These are phyloP conservation scores for Licmophora abbreviata DNA, from an alignment of 108 stramenopile genomes.

Conservation along the genomic window DNA sequence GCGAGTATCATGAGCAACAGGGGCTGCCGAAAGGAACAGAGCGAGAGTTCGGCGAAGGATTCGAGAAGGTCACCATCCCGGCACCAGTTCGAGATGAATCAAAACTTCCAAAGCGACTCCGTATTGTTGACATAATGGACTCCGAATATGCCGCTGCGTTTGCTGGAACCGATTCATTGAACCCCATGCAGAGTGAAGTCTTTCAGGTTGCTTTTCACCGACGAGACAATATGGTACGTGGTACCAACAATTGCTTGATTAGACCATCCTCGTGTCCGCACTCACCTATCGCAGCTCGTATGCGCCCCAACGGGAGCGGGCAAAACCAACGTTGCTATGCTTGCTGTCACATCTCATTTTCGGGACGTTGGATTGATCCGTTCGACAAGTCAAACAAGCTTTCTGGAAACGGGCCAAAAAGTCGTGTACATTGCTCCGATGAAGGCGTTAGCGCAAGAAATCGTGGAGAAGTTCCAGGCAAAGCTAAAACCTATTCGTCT, in stretches of 20 bases:
- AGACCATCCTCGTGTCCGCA: too few species aligned
- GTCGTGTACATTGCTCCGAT: constrained; percentile 99
- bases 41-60: constrained; percentile 60
- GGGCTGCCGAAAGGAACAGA: constrained; percentile 57
- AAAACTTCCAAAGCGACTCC: constrained; percentile 36
- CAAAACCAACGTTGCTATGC: constrained; percentile 97
- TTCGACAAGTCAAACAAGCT: constrained; percentile 7
- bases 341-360: constrained; percentile 78
- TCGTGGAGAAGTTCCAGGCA: constrained; percentile 93
- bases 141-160: constrained; percentile 51
- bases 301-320: constrained; percentile 98
- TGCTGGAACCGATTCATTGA: constrained; percentile 66
- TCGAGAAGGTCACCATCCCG: constrained; percentile 77
- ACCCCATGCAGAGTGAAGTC: constrained; percentile 93
- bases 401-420: constrained; percentile 51
- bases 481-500: constrained; percentile 82
- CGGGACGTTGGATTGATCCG: constrained; percentile 70
- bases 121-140: constrained; percentile 51
- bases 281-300: too few species aligned
- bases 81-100: constrained; percentile 49
- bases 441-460: constrained; percentile 99
- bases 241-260: too few species aligned
- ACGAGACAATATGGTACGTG: constrained; percentile 94
- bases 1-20: constrained; percentile 33
- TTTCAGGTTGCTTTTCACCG: constrained; percentile 84